A percentile compares a stretch with the other conserved stretches of the same genome.
Conservation (phyloP, 108 stramenopile genomes). For the Fistulifera pelliculosa region DNA sequence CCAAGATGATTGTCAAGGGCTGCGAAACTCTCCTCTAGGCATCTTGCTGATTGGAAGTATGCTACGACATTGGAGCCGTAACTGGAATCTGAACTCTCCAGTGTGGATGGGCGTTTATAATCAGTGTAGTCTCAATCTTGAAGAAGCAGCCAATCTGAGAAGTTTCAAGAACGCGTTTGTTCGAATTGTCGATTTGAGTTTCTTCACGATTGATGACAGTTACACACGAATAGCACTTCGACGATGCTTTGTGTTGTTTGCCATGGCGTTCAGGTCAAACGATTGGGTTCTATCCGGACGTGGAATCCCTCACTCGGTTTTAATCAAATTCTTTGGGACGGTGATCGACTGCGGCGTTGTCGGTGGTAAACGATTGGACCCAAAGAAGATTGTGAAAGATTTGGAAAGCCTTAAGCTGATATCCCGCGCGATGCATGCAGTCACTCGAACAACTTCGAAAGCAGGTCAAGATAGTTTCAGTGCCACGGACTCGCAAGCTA, state of each 20-base stretch:
- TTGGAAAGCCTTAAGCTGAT: slow-evolving; percentile 78
- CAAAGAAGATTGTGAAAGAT: slow-evolving; percentile 34
- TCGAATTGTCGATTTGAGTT: slow-evolving; percentile 68
- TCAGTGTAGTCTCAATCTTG: slow-evolving; percentile 68
- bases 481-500: too few relatives aligned
- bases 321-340: slow-evolving; percentile 59
- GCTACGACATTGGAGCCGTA: slow-evolving; percentile 71
- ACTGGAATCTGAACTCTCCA: slow-evolving; percentile 76
- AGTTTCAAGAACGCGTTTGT: slow-evolving; percentile 77
- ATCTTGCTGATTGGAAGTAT: slow-evolving; percentile 75
- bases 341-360: slow-evolving; percentile 35
- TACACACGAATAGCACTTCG: slow-evolving; percentile 49
- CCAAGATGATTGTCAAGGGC: slow-evolving; percentile 76
- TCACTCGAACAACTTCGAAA: slow-evolving; percentile 10
- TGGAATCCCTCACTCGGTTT: slow-evolving; percentile 71
- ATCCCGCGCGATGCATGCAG: slow-evolving; percentile 64
- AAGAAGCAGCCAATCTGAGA: slow-evolving; percentile 75
- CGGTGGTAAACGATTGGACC: slow-evolving; percentile 5
- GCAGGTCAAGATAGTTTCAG: not conserved
- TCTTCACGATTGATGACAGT: slow-evolving; percentile 55
- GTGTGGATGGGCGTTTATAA: slow-evolving; percentile 66
- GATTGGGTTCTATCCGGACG: slow-evolving; percentile 70
- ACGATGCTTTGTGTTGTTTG: slow-evolving; percentile 76
- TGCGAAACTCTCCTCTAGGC: slow-evolving; percentile 81
- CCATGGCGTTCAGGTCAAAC: slow-evolving; percentile 73